Conservation (phyloP, 495 filamentous ascomycete species). For the Jackrogersella minutella region DNA sequence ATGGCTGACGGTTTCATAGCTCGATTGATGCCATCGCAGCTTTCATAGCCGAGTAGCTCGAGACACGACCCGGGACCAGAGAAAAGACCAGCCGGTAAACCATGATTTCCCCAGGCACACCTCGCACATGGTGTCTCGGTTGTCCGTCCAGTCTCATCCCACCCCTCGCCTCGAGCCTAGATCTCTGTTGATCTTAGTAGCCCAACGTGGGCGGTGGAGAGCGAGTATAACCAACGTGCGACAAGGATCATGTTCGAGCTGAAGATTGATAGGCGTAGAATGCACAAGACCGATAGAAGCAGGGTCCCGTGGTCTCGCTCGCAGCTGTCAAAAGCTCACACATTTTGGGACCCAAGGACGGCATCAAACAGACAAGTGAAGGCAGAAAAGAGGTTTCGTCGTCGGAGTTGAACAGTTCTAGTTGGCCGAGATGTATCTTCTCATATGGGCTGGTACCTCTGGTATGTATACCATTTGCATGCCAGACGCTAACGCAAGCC, state of each 20-base stretch:
- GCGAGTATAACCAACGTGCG: not conserved
- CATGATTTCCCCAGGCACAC: constrained; percentile 15
- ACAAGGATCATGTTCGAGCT: constrained; percentile 1
- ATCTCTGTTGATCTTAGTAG: constrained; percentile 9
- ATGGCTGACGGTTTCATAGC: constrained; percentile 1
- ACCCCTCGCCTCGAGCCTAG: not conserved
- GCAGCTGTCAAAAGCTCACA: constrained; percentile 17
- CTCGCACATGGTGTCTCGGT: constrained; percentile 28
- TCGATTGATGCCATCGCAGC: not conserved
- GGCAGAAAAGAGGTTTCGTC: not conserved
- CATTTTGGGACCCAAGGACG: constrained; percentile 8
- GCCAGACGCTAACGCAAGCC: not conserved
- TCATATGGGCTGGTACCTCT: not conserved
- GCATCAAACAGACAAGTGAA: constrained; percentile 27
- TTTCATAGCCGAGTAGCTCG: not conserved
- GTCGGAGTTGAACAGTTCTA: not conserved
- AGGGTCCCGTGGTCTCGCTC: constrained; percentile 29
- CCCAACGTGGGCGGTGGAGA: constrained; percentile 8
- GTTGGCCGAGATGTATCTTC: not conserved
- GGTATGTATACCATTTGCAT: not conserved
- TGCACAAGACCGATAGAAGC: constrained; percentile 10
- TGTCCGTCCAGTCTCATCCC: not conserved
- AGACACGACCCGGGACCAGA: not conserved
- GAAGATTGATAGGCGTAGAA: constrained; percentile 6
- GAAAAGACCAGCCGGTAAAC: not conserved